A percentile compares a stretch with the other conserved stretches of the same genome.
Evolutionary conservation across 768 basidiomycete species (phyloP).

Genomic region (Pleurotus ostreatus): DNA sequence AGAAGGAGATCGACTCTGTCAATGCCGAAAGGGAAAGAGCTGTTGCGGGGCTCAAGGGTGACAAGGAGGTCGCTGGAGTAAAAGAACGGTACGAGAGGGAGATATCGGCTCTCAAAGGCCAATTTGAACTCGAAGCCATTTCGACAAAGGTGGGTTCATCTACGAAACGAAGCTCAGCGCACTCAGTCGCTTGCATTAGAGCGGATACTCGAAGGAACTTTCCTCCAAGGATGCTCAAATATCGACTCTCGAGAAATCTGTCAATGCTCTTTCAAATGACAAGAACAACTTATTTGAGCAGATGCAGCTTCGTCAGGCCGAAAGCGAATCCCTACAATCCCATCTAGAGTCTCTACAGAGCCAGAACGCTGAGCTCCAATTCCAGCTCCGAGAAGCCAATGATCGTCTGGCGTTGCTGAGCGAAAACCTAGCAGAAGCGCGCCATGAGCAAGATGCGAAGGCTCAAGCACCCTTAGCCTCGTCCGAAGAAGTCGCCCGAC

Average conservation of each 20-base stretch:
- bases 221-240: constrained; percentile 58
- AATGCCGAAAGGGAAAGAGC: constrained; percentile 64
- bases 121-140: constrained; percentile 75
- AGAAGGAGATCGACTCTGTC: constrained; percentile 58
- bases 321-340: constrained; percentile 78
- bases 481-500: constrained; percentile 65
- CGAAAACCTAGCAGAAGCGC: constrained; percentile 66
- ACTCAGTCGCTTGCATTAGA: constrained; percentile 35
- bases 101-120: constrained; percentile 52
- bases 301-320: constrained; percentile 84
- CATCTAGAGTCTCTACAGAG: constrained; percentile 73
- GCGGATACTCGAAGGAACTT: constrained; percentile 64
- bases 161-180: neutral
- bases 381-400: constrained; percentile 76
- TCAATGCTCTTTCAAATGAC: constrained; percentile 66
- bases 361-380: constrained; percentile 80
- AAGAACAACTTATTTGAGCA: constrained; percentile 84
- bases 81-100: constrained; percentile 80
- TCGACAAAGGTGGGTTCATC: constrained; percentile 58
- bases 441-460: constrained; percentile 50
- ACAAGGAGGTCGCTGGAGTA: constrained; percentile 58
- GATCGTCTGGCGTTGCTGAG: constrained; percentile 69
- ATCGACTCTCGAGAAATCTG: constrained; percentile 61
- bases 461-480: constrained; percentile 42
- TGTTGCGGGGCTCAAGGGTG: constrained; percentile 52